These are phyloP conservation scores for Microcyclospora tardicrescens DNA, from an alignment of 2,329 filamentous ascomycete species.

Conservation along the genomic window DNA sequence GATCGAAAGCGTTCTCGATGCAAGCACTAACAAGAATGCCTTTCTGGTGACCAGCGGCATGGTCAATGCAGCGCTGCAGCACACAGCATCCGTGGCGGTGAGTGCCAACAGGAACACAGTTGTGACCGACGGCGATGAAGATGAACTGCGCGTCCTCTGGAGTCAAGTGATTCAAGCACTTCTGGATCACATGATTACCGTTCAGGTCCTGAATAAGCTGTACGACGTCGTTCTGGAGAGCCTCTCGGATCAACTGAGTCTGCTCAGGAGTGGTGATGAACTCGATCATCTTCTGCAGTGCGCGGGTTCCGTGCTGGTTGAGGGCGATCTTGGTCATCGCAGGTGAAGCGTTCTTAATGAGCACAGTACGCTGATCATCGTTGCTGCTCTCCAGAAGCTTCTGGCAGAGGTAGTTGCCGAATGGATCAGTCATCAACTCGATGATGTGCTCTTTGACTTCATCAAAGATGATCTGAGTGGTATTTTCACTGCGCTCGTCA, in stretches of 20 bases:
- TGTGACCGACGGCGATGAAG: conserved; percentile 78
- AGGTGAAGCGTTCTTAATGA: conserved; percentile 79
- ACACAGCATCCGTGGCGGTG: conserved; percentile 98
- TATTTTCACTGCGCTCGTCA: conserved; percentile 71
- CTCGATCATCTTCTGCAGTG: conserved; percentile 99
- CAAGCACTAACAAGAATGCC: conserved; percentile 74
- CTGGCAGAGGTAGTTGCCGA: conserved; percentile 98
- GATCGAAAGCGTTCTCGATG: conserved; percentile 70
- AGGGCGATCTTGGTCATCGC: conserved; percentile 87
- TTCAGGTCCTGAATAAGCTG: conserved; percentile 94
- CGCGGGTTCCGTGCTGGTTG: conserved; percentile 93
- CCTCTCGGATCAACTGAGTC: conserved; percentile 73
- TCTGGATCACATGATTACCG: conserved; percentile 98
- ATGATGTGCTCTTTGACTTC: conserved; percentile 91
- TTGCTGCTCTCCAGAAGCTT: conserved; percentile 93
- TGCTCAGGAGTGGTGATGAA: conserved; percentile 79
- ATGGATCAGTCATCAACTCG: conserved; percentile 97
- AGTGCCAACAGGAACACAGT: conserved; percentile 84
- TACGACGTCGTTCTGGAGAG: conserved; percentile 72
- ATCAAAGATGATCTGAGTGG: conserved; percentile 83
- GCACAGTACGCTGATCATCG: conserved; percentile 81
- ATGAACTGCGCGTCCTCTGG: conserved; percentile 85
- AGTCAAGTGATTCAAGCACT: conserved; percentile 89
- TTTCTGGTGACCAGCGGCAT: conserved; percentile 84
- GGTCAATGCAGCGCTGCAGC: conserved; percentile 93